Percentiles rank a stretch among this genome's conserved stretches.
Conservation (phyloP, 345 rosid genomes). For the Noccaea bulbosa region DNA sequence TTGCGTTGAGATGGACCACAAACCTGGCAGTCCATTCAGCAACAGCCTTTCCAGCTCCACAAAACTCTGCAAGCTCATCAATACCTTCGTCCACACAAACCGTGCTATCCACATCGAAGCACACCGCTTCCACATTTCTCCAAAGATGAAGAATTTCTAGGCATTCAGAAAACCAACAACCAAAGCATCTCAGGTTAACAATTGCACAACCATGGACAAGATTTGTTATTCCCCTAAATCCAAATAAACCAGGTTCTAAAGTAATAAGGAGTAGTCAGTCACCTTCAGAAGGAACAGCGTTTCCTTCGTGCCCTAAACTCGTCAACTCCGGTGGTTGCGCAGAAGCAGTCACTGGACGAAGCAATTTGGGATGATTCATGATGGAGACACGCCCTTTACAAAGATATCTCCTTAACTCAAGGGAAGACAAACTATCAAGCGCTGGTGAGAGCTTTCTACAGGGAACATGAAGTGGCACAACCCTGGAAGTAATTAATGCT, state of each 20-base stretch:
- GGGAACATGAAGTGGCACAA: constrained; percentile 44
- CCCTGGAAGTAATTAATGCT: constrained; percentile 51
- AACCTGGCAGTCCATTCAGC: constrained; percentile 98
- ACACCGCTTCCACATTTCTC: constrained; percentile 78
- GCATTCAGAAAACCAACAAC: constrained; percentile 37
- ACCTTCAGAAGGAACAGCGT: constrained; percentile 68
- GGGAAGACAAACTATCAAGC: constrained; percentile 39
- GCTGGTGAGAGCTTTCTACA: constrained; percentile 41
- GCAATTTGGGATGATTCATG: constrained; percentile 49
- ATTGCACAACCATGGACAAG: neutral
- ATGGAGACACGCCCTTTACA: constrained; percentile 39
- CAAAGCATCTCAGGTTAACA: constrained; percentile 8
- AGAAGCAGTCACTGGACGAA: constrained; percentile 56
- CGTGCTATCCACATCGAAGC: constrained; percentile 99
- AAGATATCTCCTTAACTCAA: constrained; percentile 42
- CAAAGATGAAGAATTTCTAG: constrained; percentile 78
- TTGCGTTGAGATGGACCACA: constrained; percentile 22
- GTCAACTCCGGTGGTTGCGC: constrained; percentile 57
- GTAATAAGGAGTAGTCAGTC: neutral
- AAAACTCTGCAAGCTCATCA: constrained; percentile 95
- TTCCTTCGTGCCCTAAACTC: constrained; percentile 44
- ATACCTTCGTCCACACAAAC: constrained; percentile 96
- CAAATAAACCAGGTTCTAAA: neutral
- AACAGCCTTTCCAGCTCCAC: constrained; percentile 97
- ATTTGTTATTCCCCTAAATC: constrained; percentile 1